Evolutionary conservation across 495 filamentous ascomycete species (phyloP), one percentile per base, ranked within the genome.

Genomic region (Tirmania nivea): DNA sequence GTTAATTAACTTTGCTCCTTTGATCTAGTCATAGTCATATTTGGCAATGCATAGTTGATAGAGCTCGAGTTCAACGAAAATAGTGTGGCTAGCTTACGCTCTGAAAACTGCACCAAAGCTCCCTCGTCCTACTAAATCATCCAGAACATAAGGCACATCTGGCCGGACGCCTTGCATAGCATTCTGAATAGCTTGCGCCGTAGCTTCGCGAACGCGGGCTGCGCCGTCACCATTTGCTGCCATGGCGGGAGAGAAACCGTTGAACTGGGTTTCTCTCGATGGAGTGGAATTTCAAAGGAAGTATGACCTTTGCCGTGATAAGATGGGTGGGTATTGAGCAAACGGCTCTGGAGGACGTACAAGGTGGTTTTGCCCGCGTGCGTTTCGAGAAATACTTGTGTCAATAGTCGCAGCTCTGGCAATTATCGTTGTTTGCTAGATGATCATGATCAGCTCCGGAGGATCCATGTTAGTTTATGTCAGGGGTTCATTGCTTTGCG

Each of bases 91-190:
- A 31, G 25, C 66, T 57, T 64, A 75, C 75, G 77, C 85, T 67
- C 90, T 94, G 73, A 88, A 97, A 9, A 97, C 90, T 36, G 88
- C 79, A 16, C 90, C 92, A 68, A 86, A 96, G 5, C 81, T 80
- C n/a, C 90, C 90, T 66, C 95, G 96, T 17, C 90, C 90, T 55
- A 94, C 89, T 54, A 96, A 69, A 65, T 96, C 89, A 37, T 82
- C 72, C 42, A 97, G 84, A 11, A 77, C 78, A 58, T 93, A 97
- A 1, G 76, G 75, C 14, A 64, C 47, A 6, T 64, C 61, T 9
- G 53, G 49, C 14, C 61, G 61, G 16, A 64, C 62, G 8, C 48
- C 51, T 4, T 67, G 68, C 53, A 67, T 64, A 34, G 67, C 66
- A 19, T 60, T 56, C 34, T 55, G 58, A 39, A 65, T 59, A 10